These are phyloP conservation scores for Nicotiana otophora DNA, from an alignment of 257 asterid species.

Conservation along the genomic window DNA sequence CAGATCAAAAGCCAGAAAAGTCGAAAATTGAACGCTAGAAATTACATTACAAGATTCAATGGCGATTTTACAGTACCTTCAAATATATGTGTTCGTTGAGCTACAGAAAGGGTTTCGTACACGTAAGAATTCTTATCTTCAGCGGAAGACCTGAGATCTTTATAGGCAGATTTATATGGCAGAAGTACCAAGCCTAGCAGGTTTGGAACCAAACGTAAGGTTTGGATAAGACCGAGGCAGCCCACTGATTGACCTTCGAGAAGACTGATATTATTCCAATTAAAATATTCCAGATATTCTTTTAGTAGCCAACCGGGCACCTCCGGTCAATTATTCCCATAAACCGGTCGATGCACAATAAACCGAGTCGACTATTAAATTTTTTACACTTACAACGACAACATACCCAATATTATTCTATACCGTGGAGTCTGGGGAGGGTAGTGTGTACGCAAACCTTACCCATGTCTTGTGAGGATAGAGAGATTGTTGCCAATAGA, in stretches of 20 bases:
- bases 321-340: not conserved
- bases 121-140: constrained; percentile 6
- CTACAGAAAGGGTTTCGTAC: not conserved
- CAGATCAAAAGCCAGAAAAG: not conserved
- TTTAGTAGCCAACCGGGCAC: not conserved
- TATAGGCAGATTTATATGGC: constrained; percentile 26
- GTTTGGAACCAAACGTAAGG: constrained; percentile 37
- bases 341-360: not conserved
- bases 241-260: constrained; percentile 53
- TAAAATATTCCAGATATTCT: not conserved
- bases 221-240: constrained; percentile 34
- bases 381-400: no score
- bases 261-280: not conserved
- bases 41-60: not conserved
- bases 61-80: constrained; percentile 15
- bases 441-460: no score
- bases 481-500: no score
- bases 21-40: not conserved
- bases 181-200: constrained; percentile 33
- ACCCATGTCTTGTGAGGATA: no score
- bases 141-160: not conserved
- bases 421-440: no score
- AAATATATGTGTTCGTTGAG: not conserved
- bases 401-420: no score
- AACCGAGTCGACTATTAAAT: not conserved